These are phyloP conservation scores for Calonectria pseudoreteaudii DNA, from an alignment of 2,329 filamentous ascomycete genomes.

Conservation along the genomic window DNA sequence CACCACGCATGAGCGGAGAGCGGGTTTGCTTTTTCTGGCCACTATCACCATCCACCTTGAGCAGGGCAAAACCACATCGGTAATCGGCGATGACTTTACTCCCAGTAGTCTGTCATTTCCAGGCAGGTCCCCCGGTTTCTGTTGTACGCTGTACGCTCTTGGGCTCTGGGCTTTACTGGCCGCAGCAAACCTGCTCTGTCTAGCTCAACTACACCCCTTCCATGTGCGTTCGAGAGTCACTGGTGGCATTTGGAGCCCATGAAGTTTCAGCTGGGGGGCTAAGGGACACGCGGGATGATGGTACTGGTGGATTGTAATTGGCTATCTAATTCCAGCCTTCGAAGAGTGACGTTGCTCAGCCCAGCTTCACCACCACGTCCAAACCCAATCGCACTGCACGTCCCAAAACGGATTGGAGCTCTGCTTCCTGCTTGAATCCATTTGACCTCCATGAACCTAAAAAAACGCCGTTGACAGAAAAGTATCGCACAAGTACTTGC, in stretches of 20 bases:
- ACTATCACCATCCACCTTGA: not conserved
- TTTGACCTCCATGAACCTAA: constrained; percentile 4
- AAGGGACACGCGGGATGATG: constrained; percentile 14
- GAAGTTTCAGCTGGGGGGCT: constrained; percentile 11
- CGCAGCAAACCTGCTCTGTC: not conserved
- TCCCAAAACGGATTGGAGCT: constrained; percentile 5
- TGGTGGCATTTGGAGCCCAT: not conserved
- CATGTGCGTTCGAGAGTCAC: constrained; percentile 5
- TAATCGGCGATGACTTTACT: not conserved
- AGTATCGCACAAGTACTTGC: constrained; percentile 5
- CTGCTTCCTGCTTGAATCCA: not conserved
- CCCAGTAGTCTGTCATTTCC: not conserved
- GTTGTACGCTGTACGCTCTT: not conserved
- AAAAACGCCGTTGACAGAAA: constrained; percentile 2
- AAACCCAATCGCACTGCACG: constrained; percentile 18
- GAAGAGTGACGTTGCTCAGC: constrained; percentile 10
- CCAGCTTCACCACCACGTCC: not conserved
- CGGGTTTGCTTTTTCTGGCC: not conserved
- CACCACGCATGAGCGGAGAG: not conserved
- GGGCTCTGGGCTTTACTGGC: not conserved
- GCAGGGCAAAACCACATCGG: not conserved
- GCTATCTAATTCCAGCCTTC: constrained; percentile 20
- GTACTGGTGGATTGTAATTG: constrained; percentile 20
- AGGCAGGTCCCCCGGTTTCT: not conserved
- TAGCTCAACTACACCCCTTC: not conserved